A percentile compares a stretch with the other conserved stretches of the same genome.
These are phyloP conservation scores for Biscogniauxia marginata DNA, from an alignment of 2,329 filamentous ascomycete species.

Conservation along the genomic window DNA sequence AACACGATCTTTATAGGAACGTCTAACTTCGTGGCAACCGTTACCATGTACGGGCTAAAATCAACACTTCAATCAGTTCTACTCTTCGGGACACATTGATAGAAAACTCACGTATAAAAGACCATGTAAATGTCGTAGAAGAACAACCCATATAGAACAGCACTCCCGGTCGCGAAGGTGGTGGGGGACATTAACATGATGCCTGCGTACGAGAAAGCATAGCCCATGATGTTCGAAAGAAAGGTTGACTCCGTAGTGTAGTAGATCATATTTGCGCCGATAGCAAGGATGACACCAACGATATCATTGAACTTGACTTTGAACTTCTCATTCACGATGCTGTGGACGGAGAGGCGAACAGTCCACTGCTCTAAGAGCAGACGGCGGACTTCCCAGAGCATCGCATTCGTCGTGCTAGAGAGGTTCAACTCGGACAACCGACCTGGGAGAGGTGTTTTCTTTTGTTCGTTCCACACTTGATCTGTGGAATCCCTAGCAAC, in stretches of 20 bases:
- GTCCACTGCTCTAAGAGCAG: constrained; percentile 53
- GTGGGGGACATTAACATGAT: constrained; percentile 85
- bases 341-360: constrained; percentile 50
- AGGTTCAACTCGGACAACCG: constrained; percentile 34
- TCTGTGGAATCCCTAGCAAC: constrained; percentile 27
- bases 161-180: constrained; percentile 76
- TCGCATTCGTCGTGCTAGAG: constrained; percentile 22
- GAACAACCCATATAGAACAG: constrained; percentile 78
- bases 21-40: constrained; percentile 84
- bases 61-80: background rate
- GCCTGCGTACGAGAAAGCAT: constrained; percentile 81
- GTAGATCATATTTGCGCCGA: constrained; percentile 59
- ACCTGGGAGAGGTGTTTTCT: constrained; percentile 40
- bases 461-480: constrained; percentile 28
- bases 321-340: constrained; percentile 46
- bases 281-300: constrained; percentile 53
- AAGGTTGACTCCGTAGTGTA: constrained; percentile 59
- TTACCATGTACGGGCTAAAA: constrained; percentile 77
- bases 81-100: background rate
- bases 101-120: constrained; percentile 67
- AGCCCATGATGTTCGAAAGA: constrained; percentile 82
- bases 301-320: constrained; percentile 57
- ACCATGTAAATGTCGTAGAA: constrained; percentile 95
- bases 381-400: constrained; percentile 51
- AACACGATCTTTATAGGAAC: constrained; percentile 92